Conservation (phyloP, 768 basidiomycete species). For the Russula emetica region DNA sequence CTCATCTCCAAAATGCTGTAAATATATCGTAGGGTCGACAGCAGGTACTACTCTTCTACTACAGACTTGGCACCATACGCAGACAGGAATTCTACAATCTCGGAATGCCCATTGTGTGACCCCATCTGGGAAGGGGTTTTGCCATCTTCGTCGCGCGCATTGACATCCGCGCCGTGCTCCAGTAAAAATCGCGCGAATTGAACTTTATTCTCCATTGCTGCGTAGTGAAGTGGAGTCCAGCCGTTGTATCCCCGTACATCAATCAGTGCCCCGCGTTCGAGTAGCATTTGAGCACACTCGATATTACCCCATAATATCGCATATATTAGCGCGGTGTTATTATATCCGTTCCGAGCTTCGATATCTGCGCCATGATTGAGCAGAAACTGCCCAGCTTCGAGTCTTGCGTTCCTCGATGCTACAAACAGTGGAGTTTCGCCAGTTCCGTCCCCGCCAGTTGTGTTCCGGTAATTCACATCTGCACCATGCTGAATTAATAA, state of each 20-base stretch:
- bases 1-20: too few species aligned
- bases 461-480: too few species aligned
- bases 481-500: not conserved
- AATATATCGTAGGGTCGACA: too few species aligned
- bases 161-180: not conserved
- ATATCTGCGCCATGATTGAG: not conserved
- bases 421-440: not conserved
- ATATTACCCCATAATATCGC: accelerated
- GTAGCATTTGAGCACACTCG: not conserved
- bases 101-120: too few species aligned
- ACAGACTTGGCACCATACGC: too few species aligned
- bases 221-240: accelerated
- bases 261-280: not conserved
- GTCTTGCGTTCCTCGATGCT: not conserved
- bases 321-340: not conserved
- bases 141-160: not conserved
- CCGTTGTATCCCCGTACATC: accelerated
- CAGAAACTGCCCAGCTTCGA: not conserved
- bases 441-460: accelerated
- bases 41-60: too few species aligned
- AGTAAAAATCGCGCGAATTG: not conserved
- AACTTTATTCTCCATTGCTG: not conserved
- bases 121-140: too few species aligned
- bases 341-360: not conserved
- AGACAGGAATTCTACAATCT: too few species aligned